Percentiles rank a stretch among this genome's conserved stretches.
phyloP scores from a whole-genome alignment of 768 basidiomycete genomes.

The Mycena albidolilacea region DNA sequence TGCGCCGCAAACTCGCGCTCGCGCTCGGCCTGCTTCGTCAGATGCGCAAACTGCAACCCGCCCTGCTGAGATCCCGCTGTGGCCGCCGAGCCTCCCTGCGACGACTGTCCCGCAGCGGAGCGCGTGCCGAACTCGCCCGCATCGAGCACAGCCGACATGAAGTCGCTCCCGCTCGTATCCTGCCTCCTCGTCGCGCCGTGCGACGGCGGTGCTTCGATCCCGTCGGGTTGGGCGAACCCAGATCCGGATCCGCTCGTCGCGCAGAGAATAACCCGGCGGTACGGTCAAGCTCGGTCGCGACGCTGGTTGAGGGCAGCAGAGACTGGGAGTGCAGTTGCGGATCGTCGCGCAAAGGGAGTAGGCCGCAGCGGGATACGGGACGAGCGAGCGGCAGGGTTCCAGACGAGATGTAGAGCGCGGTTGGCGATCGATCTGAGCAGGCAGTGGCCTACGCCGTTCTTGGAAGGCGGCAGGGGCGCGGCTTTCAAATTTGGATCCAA shows the following conservation, averaged over 20 bases:
- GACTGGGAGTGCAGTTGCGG: too few relatives aligned
- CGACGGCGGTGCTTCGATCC: slow-evolving; percentile 11
- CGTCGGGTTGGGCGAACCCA: background rate
- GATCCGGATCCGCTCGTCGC: slow-evolving; percentile 4
- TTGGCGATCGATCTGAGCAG: too few relatives aligned
- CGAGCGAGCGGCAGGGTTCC: too few relatives aligned
- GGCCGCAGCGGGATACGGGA: too few relatives aligned
- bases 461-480: too few relatives aligned
- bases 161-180: slow-evolving; percentile 38
- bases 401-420: too few relatives aligned
- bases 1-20: slow-evolving; percentile 10
- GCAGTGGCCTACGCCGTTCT: too few relatives aligned
- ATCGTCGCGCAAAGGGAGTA: too few relatives aligned
- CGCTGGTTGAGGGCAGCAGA: too few relatives aligned
- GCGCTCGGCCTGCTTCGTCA: slow-evolving; percentile 30
- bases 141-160: slow-evolving; percentile 38
- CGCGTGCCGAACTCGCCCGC: slow-evolving; percentile 36
- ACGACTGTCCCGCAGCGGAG: background rate
- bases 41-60: background rate
- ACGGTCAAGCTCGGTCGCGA: too few relatives aligned
- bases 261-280: slow-evolving; percentile 27
- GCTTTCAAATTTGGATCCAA: too few relatives aligned
- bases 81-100: background rate
- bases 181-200: slow-evolving; percentile 24
- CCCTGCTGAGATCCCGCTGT: background rate